phyloP scores from a whole-genome alignment of 805 yeast species.

The Wickerhamiella bombiphila region DNA sequence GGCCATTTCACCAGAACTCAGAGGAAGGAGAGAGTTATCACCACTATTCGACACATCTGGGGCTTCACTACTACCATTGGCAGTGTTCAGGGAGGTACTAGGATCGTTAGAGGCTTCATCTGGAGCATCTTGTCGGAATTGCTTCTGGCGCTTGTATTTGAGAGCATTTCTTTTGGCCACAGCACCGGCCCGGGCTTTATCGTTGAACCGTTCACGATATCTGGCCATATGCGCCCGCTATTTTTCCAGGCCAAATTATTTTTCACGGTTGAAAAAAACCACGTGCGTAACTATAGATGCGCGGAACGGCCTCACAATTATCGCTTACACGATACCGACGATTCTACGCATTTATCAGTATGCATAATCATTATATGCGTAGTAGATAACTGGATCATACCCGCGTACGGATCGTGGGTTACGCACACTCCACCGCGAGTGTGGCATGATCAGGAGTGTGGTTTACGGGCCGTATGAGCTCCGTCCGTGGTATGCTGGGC shows the following conservation, averaged over 20 bases:
- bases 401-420: too few species aligned
- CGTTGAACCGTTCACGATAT: slow-evolving; percentile 66
- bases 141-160: slow-evolving; percentile 53
- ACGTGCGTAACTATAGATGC: too few species aligned
- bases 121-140: slow-evolving; percentile 30
- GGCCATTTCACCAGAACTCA: slow-evolving; percentile 47
- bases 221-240: slow-evolving; percentile 45
- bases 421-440: too few species aligned
- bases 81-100: slow-evolving; percentile 6
- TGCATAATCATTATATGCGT: too few species aligned
- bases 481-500: slow-evolving; percentile 78
- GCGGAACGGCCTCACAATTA: too few species aligned
- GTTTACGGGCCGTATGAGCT: slow-evolving; percentile 54
- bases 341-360: too few species aligned
- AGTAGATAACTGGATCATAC: too few species aligned
- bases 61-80: slow-evolving; percentile 10
- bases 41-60: slow-evolving; percentile 38
- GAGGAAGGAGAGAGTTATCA: slow-evolving; percentile 47
- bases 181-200: slow-evolving; percentile 74
- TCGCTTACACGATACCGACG: too few species aligned
- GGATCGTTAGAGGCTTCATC: slow-evolving; percentile 8
- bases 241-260: not conserved
- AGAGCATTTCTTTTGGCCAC: slow-evolving; percentile 63
- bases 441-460: slow-evolving; percentile 48
- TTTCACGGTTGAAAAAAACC: not conserved